These are phyloP conservation scores for Apiosordaria backusii DNA, from an alignment of 495 filamentous ascomycete species.

Conservation along the genomic window DNA sequence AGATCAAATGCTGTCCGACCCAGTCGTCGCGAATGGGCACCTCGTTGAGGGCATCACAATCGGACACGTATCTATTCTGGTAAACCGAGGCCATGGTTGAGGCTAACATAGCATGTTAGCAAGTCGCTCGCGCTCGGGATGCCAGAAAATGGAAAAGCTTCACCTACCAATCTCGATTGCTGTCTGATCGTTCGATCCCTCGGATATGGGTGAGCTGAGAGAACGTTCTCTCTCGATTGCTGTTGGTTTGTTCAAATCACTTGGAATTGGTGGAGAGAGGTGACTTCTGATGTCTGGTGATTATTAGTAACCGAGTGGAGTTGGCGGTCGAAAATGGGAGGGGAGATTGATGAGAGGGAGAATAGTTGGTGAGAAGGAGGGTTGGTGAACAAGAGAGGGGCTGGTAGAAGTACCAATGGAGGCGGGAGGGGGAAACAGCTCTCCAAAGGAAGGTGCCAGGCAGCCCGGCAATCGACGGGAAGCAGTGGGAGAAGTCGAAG, in stretches of 20 bases:
- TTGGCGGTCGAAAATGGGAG: too few species aligned
- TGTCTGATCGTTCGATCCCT: too few species aligned
- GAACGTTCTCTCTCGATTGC: too few species aligned
- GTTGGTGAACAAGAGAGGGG: neutral
- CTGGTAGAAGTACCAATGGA: too few species aligned
- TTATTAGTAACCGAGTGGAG: too few species aligned
- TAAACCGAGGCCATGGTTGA: neutral
- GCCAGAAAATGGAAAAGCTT: too few species aligned
- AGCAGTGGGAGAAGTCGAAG: neutral
- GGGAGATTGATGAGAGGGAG: neutral
- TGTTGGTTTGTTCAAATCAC: too few species aligned
- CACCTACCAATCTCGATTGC: too few species aligned
- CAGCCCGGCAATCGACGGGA: neutral
- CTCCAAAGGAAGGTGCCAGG: neutral
- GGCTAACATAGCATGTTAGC: neutral
- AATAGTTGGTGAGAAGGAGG: neutral
- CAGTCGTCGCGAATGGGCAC: neutral
- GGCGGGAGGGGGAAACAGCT: neutral
- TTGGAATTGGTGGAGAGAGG: too few species aligned
- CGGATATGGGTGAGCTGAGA: too few species aligned
- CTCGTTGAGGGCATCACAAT: neutral
- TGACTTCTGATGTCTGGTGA: too few species aligned
- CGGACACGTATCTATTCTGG: neutral
- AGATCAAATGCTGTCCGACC: neutral
- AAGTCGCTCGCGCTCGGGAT: neutral